Evolutionary conservation across 2,329 filamentous ascomycete species (phyloP).

Genomic region (Aspergillus felis): DNA sequence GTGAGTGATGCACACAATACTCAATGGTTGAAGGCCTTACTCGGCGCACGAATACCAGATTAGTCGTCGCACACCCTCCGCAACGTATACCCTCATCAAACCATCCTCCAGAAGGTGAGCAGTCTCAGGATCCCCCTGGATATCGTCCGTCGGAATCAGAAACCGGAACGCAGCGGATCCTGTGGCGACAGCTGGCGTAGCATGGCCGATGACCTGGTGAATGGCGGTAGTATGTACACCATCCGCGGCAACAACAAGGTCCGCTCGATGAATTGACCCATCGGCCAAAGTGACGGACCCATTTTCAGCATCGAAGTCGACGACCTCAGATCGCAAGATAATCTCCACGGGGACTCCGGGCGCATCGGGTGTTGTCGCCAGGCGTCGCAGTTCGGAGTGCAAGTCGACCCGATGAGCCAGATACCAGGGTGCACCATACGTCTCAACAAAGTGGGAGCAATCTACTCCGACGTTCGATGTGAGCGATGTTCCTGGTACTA

Average conservation of each 20-base stretch:
- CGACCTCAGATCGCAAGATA: conserved; percentile 17
- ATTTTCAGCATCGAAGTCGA: conserved; percentile 16
- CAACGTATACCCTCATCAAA: conserved; percentile 26
- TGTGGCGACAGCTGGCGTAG: conserved; percentile 3
- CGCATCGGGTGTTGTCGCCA: conserved; percentile 4
- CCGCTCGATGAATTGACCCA: conserved; percentile 19
- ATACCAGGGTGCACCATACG: conserved; percentile 4
- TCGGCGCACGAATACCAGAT: conserved; percentile 29
- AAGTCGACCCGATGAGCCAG: conserved; percentile 17
- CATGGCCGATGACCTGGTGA: conserved; percentile 8
- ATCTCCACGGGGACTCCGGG: conserved; percentile 12
- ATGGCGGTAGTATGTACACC: conserved; percentile 23
- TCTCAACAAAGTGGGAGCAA: neutral
- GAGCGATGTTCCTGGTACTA: neutral
- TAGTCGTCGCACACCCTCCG: conserved; percentile 15
- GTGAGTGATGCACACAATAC: neutral
- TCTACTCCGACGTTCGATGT: neutral
- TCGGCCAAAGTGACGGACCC: conserved; percentile 19
- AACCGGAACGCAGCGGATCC: conserved; percentile 26
- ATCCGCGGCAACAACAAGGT: conserved; percentile 31
- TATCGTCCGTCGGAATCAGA: conserved; percentile 15
- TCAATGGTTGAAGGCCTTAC: conserved; percentile 7
- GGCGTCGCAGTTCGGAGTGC: conserved; percentile 13
- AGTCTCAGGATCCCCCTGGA: conserved; percentile 27
- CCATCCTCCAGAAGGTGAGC: conserved; percentile 25